A percentile compares a stretch with the other conserved stretches of the same genome.
Evolutionary conservation across 495 filamentous ascomycete species (phyloP).

Genomic region (Stereocaulon alpinum): DNA sequence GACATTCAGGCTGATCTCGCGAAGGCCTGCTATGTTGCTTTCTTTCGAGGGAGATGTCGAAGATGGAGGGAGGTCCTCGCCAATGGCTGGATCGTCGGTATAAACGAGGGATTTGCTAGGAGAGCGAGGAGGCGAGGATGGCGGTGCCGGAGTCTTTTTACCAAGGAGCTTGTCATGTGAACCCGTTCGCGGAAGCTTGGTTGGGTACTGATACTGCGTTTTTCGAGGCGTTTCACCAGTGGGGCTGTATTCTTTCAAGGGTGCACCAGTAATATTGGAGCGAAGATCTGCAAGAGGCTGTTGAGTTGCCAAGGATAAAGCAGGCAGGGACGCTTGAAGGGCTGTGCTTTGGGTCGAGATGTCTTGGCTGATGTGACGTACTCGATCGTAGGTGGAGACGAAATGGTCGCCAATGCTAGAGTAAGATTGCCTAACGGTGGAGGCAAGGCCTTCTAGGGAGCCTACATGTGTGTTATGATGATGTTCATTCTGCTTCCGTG

Average conservation of each 20-base stretch:
- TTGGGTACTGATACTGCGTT: slow-evolving; percentile 63
- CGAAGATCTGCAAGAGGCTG: slow-evolving; percentile 62
- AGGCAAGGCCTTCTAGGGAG: slow-evolving; percentile 50
- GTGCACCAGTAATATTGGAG: slow-evolving; percentile 45
- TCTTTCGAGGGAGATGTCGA: slow-evolving; percentile 15
- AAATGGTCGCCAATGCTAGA: slow-evolving; percentile 55
- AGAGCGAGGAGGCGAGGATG: slow-evolving; percentile 8
- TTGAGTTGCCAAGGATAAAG: slow-evolving; percentile 49
- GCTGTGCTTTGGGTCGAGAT: slow-evolving; percentile 43
- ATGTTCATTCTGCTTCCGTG: slow-evolving; percentile 65
- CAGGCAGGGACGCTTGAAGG: slow-evolving; percentile 45
- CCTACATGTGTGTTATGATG: slow-evolving; percentile 58
- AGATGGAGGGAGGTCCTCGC: neutral
- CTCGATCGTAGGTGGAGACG: slow-evolving; percentile 46
- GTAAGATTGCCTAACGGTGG: slow-evolving; percentile 60
- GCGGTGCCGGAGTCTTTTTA: slow-evolving; percentile 29
- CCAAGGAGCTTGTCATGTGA: slow-evolving; percentile 57
- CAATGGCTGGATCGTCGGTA: slow-evolving; percentile 14
- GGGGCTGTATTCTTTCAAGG: slow-evolving; percentile 64
- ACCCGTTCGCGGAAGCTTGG: slow-evolving; percentile 64
- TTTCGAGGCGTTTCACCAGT: slow-evolving; percentile 85
- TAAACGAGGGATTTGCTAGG: slow-evolving; percentile 29
- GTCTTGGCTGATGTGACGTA: slow-evolving; percentile 53
- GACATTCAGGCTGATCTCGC: slow-evolving; percentile 21
- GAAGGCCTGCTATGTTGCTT: slow-evolving; percentile 10